phyloP scores from a whole-genome alignment of 1,139 yeast species.

The Hemisphaericaspora subhashii region DNA sequence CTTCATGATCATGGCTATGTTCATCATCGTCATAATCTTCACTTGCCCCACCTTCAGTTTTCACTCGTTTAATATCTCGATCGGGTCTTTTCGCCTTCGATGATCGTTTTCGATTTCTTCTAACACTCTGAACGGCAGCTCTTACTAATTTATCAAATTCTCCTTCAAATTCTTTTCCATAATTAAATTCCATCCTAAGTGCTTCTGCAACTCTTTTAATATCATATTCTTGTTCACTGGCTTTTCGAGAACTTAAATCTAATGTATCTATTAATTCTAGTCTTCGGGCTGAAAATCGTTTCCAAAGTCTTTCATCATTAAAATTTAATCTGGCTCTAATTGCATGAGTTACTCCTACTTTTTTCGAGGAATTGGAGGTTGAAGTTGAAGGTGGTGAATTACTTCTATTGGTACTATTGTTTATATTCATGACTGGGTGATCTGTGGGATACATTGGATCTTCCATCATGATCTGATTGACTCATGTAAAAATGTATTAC shows the following conservation, averaged over 20 bases:
- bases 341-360: slow-evolving; percentile 70
- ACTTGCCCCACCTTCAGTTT: slow-evolving; percentile 11
- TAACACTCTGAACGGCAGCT: slow-evolving; percentile 78
- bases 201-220: slow-evolving; percentile 75
- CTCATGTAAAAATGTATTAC: not conserved
- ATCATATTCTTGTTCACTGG: slow-evolving; percentile 87
- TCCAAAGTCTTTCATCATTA: slow-evolving; percentile 82
- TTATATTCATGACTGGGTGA: not conserved
- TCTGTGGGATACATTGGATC: not conserved
- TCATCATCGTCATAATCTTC: slow-evolving; percentile 9
- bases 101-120: slow-evolving; percentile 46
- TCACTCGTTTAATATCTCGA: slow-evolving; percentile 7
- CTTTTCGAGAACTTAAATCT: slow-evolving; percentile 75
- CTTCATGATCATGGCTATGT: slow-evolving; percentile 8
- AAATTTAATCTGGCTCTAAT: slow-evolving; percentile 75
- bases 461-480: not conserved
- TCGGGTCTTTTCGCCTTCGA: slow-evolving; percentile 27
- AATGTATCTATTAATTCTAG: slow-evolving; percentile 83
- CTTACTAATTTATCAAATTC: slow-evolving; percentile 90
- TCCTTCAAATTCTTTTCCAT: slow-evolving; percentile 51
- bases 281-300: slow-evolving; percentile 82
- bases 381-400: not conserved
- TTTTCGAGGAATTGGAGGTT: slow-evolving; percentile 8
- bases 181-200: slow-evolving; percentile 74
- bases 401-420: not conserved